Evolutionary conservation across 2,329 filamentous ascomycete genomes (phyloP).

Genomic region (Penicillium capsulatum): DNA sequence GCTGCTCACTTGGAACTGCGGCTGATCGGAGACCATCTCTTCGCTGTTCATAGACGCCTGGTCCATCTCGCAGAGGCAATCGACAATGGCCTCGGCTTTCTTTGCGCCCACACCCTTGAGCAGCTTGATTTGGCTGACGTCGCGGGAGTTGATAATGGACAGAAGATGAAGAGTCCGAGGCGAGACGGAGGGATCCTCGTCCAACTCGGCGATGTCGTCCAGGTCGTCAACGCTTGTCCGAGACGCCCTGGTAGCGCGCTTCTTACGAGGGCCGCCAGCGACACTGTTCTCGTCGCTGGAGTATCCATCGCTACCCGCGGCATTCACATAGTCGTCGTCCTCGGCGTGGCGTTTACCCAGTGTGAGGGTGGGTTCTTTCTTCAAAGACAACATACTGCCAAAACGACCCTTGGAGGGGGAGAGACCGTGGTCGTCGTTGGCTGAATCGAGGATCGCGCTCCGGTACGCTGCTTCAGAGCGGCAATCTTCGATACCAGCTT

Average conservation of each 20-base stretch:
- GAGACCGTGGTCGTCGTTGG: constrained; percentile 12
- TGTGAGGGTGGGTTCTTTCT: constrained; percentile 24
- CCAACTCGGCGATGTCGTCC: constrained; percentile 15
- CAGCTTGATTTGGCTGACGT: constrained; percentile 44
- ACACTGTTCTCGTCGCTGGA: constrained; percentile 33
- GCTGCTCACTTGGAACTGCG: constrained; percentile 34
- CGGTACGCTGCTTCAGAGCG: constrained; percentile 50
- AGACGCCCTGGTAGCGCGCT: constrained; percentile 24
- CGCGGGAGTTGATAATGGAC: constrained; percentile 45
- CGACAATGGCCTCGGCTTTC: constrained; percentile 47
- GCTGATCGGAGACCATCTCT: constrained; percentile 14
- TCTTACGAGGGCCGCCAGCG: constrained; percentile 23
- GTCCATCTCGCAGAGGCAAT: constrained; percentile 45
- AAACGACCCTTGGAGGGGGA: constrained; percentile 22
- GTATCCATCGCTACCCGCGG: constrained; percentile 19
- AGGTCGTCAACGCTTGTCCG: constrained; percentile 15
- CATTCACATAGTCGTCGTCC: constrained; percentile 29
- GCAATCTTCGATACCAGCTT: constrained; percentile 62
- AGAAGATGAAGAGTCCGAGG: constrained; percentile 45
- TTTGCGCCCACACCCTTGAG: constrained; percentile 47
- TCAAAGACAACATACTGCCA: constrained; percentile 35
- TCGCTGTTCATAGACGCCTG: constrained; percentile 20
- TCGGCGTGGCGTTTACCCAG: constrained; percentile 29
- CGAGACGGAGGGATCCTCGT: constrained; percentile 27
- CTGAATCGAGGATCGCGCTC: constrained; percentile 20